phyloP scores from a whole-genome alignment of 2,329 filamentous ascomycete species.

The Cytospora piceae region DNA sequence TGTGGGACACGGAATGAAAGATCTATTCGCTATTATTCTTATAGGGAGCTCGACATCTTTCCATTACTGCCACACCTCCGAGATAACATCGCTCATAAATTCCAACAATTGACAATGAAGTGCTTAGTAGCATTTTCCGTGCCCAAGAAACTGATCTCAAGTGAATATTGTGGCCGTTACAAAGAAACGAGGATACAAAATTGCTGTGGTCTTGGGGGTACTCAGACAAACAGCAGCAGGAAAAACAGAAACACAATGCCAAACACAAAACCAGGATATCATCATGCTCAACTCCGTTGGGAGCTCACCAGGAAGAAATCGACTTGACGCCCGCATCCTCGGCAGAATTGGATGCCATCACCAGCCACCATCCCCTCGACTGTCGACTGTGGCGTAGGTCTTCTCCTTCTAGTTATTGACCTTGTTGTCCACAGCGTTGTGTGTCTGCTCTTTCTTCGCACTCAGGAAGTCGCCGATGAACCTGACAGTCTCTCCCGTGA shows the following conservation, averaged over 20 bases:
- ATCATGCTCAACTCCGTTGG: slow-evolving; percentile 6
- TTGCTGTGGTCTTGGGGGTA: slow-evolving; percentile 4
- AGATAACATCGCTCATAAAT: background rate
- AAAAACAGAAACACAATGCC: background rate
- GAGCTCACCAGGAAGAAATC: background rate
- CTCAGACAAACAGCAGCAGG: slow-evolving; percentile 5
- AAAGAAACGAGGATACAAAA: background rate
- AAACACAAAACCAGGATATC: slow-evolving; percentile 21
- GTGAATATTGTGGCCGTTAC: background rate
- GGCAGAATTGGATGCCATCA: slow-evolving; percentile 3
- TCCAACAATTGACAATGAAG: background rate
- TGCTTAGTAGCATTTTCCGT: background rate
- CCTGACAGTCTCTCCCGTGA: slow-evolving; percentile 29
- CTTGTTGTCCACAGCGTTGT: slow-evolving; percentile 30
- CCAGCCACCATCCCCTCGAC: background rate
- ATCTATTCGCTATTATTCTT: slow-evolving; percentile 27
- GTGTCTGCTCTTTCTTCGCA: slow-evolving; percentile 27
- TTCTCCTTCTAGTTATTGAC: slow-evolving; percentile 24
- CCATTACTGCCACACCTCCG: background rate
- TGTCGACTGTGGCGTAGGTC: background rate
- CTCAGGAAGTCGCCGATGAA: slow-evolving; percentile 26
- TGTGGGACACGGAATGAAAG: background rate
- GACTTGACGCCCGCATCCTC: background rate
- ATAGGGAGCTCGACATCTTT: background rate
- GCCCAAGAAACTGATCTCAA: background rate